Evolutionary conservation across 768 basidiomycete genomes (phyloP), one percentile per base, ranked within the genome.

Genomic region (Boletus insuetus): DNA sequence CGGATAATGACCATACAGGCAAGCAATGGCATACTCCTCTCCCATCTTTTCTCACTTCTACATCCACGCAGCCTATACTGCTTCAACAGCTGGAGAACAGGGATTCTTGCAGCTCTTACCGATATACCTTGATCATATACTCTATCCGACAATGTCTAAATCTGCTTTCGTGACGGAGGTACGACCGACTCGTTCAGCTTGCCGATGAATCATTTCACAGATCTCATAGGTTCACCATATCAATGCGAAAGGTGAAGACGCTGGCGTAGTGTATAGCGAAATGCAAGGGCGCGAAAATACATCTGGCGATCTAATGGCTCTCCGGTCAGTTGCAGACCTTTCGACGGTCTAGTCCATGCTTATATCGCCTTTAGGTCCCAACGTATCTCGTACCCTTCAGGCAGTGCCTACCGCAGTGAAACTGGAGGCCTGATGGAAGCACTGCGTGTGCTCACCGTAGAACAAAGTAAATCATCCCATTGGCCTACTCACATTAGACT

Each of bases 261-360:
- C 91, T 16, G 97, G 97, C 37, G 97, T 99, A 1, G 96, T 98
- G 11, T 98, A 97, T 71, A 90, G 89, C 65, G 91, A 94, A 74
- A 97, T 97, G 94, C 92, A 95, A 74, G 94, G 94, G 2, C 82
- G 96, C 45, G 88, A 98, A 75, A 98, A 98, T 66, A 94, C 91
- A 0, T 84, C 91, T 2, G 85, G 84, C 11, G 95, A 98, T 74
- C 75, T 98, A 42, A 94, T 97, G 90, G 84, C 87, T 37, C 80
- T 94, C 26, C 75, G 83, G 93, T 94, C 58, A 41, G 83, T 77
- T 12, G 34, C 29, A 16, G 17, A 11, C 26, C 22, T 38, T 19
- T 47, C 19, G 26, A 35, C 13, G 24, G 24, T n/a, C 12, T 37
- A 50, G n/a, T 49, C 32, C 31, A 26, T 51, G 37, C 43, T 65